These are phyloP conservation scores for Camelina sativa DNA, from an alignment of 345 rosid species.

Conservation along the genomic window DNA sequence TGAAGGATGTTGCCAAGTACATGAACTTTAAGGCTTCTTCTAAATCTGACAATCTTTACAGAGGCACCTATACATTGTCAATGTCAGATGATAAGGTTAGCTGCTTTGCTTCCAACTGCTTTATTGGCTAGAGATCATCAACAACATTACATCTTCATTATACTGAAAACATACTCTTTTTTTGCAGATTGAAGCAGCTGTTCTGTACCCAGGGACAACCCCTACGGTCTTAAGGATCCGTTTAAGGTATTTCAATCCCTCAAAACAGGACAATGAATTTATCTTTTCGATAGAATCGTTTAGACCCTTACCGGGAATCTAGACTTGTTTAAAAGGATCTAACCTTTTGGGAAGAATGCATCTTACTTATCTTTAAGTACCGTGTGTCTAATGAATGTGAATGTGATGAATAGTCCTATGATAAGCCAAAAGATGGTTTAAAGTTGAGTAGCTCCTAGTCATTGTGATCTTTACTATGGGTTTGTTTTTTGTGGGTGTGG, in stretches of 20 bases:
- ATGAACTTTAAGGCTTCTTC: conserved; percentile 80
- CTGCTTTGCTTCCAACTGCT: neutral
- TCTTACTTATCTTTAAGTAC: neutral
- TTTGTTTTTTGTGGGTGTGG: conserved; percentile 7
- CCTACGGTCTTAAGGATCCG: conserved; percentile 85
- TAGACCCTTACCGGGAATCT: neutral
- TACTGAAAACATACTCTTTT: conserved; percentile 24
- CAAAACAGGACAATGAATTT: neutral
- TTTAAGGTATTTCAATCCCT: conserved; percentile 62
- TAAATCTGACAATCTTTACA: conserved; percentile 69
- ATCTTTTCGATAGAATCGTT: neutral
- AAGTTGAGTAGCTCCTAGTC: neutral
- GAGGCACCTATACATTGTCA: conserved; percentile 71
- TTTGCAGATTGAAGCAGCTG: conserved; percentile 87
- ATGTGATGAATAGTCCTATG: neutral
- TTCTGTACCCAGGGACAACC: conserved; percentile 74
- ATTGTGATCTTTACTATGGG: neutral
- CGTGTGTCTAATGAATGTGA: neutral
- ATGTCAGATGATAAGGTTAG: conserved; percentile 76
- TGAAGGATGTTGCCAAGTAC: conserved; percentile 83
- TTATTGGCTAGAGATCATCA: conserved; percentile 8
- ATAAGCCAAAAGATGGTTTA: neutral
- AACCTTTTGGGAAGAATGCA: neutral
- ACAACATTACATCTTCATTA: conserved; percentile 8
- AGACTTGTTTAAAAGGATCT: neutral